phyloP scores from a whole-genome alignment of 164 flowering plant genomes.

The Magnolia sinica region DNA sequence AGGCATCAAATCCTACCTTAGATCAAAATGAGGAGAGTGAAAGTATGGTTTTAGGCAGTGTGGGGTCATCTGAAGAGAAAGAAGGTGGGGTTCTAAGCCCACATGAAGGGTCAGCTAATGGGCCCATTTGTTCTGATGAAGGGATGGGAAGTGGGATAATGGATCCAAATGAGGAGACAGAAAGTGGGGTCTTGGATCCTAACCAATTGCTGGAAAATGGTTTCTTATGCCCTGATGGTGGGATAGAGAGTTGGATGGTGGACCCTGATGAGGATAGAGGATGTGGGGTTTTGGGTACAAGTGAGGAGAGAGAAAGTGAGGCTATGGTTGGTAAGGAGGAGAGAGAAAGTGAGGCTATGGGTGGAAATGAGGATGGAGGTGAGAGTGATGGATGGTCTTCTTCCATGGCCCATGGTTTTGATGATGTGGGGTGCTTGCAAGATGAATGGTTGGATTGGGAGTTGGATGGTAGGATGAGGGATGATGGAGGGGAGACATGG shows the following conservation, averaged over 20 bases:
- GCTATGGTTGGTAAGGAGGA: not conserved
- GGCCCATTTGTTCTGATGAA: not conserved
- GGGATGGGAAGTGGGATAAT: constrained; percentile 10
- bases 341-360: not conserved
- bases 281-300: constrained; percentile 14
- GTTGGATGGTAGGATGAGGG: constrained; percentile 20
- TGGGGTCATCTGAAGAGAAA: not conserved
- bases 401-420: constrained; percentile 12
- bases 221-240: not conserved
- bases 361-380: constrained; percentile 12
- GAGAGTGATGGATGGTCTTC: constrained; percentile 11
- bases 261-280: constrained; percentile 8
- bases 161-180: not conserved
- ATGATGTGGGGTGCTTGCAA: not conserved
- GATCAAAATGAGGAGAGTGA: constrained; percentile 5
- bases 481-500: constrained; percentile 24
- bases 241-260: not conserved
- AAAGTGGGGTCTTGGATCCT: not conserved
- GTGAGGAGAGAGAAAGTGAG: constrained; percentile 17
- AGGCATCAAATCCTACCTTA: not conserved
- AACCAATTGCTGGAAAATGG: not conserved
- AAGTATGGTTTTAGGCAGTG: not conserved
- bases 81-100: not conserved
- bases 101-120: not conserved
- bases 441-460: constrained; percentile 31